A percentile compares a stretch with the other conserved stretches of the same genome.
Conservation (phyloP, 2,329 filamentous ascomycete species). For the Microcera coccophila region DNA sequence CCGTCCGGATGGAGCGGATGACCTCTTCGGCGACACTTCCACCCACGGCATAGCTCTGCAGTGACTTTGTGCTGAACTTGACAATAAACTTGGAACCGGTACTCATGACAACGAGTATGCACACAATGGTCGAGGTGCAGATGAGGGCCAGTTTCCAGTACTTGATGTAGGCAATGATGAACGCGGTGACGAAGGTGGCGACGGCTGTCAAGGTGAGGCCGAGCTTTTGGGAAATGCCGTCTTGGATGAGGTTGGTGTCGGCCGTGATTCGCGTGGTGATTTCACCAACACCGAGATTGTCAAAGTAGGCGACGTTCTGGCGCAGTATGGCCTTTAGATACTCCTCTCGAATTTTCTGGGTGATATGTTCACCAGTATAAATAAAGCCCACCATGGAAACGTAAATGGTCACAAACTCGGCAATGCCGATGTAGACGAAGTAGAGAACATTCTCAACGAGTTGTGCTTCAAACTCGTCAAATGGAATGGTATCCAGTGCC, state of each 20-base stretch:
- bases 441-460: conserved; percentile 57
- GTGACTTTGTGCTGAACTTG: conserved; percentile 66
- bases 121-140: conserved; percentile 67
- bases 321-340: conserved; percentile 44
- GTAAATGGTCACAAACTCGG: conserved; percentile 68
- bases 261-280: conserved; percentile 58
- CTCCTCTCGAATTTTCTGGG: conserved; percentile 37
- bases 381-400: conserved; percentile 81
- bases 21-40: conserved; percentile 83
- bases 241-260: conserved; percentile 79
- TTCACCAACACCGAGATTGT: conserved; percentile 35
- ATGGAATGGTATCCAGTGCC: conserved; percentile 42
- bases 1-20: conserved; percentile 78
- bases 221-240: conserved; percentile 79
- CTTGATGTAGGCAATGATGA: conserved; percentile 75
- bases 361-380: conserved; percentile 40
- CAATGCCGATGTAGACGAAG: conserved; percentile 75
- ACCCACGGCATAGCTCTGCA: conserved; percentile 71
- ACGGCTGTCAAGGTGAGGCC: conserved; percentile 64
- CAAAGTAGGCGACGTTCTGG: conserved; percentile 50
- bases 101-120: conserved; percentile 67
- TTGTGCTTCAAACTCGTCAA: conserved; percentile 51
- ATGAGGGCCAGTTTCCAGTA: conserved; percentile 85
- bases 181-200: conserved; percentile 73
- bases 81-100: conserved; percentile 63